phyloP scores from a whole-genome alignment of 1,284 basidiomycete genomes.

The Chalciporus sp. region DNA sequence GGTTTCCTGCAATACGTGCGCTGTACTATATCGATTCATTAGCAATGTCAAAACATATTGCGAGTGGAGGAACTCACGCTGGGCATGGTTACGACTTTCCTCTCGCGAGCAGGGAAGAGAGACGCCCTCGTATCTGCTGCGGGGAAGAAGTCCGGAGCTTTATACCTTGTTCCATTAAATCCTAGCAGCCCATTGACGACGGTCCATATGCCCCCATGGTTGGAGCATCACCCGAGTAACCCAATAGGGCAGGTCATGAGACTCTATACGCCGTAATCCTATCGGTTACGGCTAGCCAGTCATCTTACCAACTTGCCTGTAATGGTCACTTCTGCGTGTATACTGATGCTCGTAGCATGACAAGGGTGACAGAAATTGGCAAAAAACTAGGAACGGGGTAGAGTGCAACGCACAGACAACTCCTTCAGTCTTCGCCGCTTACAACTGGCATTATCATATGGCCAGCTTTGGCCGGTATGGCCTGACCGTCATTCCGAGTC shows the following conservation, averaged over 20 bases:
- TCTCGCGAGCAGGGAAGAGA: background rate
- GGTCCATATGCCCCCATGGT: conserved; percentile 7
- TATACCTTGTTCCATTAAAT: conserved; percentile 7
- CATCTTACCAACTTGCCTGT: background rate
- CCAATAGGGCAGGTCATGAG: conserved; percentile 2
- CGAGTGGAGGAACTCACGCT: conserved; percentile 17
- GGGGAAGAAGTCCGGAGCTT: conserved; percentile 1
- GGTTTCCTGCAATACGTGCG: conserved; percentile 51
- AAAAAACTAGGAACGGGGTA: no score
- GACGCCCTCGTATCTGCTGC: background rate
- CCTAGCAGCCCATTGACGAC: background rate
- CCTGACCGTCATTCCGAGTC: background rate
- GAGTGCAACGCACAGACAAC: no score
- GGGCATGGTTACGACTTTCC: conserved; percentile 20
- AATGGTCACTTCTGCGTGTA: background rate
- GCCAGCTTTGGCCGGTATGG: no score
- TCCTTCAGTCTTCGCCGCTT: no score
- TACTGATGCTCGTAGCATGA: background rate
- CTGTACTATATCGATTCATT: conserved; percentile 41
- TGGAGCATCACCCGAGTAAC: conserved; percentile 1
- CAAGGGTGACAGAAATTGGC: background rate
- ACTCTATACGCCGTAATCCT: conserved; percentile 1
- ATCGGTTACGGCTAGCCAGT: background rate
- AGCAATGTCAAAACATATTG: background rate
- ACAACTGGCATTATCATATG: no score